Base-by-base conservation (phyloP, 768 basidiomycete genomes). In the Termitomyces sp. region DNA sequence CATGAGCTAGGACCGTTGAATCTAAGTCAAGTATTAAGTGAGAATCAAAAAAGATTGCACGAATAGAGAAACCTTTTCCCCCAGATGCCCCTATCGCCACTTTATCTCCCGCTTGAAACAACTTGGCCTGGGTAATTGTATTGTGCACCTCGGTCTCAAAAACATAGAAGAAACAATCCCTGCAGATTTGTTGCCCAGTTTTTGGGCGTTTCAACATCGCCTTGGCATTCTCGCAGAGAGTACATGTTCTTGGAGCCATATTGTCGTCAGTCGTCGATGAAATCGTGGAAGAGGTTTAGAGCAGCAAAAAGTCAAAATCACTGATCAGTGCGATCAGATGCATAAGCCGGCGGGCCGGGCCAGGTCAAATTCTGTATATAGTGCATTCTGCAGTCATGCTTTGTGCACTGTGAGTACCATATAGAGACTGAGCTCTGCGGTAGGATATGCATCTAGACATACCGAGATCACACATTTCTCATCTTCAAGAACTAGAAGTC, bases 121-220 rank as follows among this genome's bases (percentile, higher is more conserved):
- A 78, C 57, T 78, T 77, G 12, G 92, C 83, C 67, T 91, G 82
- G 6, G 79, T 86, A 69, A 98, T 98, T 1, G 97, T 98, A 70
- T 95, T 89, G 76, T 99, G 97, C 32, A 99, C 88, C 71, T 99
- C 97, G 0, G 94, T 96, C 78, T 99, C 97, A 67, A 99, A 99
- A 43, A 98, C 95, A 64, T 86, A 86, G 78, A 93, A 99, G 75
- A 95, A 97, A 70, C 97, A 99, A 41, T 89, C 86, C 72, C 88
- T 90, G 79, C 97, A 99, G 60, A 98, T 95, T 71, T 95, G 93
- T 69, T 98, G 95, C 0, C 94, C 94, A 1, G 95, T 99, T 74
- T 99, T 99, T 3, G 96, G 97, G 18, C 97, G 80, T 68, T 91
- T 95, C 44, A 99, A 72, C 66, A 98, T 95, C 0, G 97, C 93